Conservation (phyloP, 2,329 filamentous ascomycete species). For the Cladosporium colombiae region DNA sequence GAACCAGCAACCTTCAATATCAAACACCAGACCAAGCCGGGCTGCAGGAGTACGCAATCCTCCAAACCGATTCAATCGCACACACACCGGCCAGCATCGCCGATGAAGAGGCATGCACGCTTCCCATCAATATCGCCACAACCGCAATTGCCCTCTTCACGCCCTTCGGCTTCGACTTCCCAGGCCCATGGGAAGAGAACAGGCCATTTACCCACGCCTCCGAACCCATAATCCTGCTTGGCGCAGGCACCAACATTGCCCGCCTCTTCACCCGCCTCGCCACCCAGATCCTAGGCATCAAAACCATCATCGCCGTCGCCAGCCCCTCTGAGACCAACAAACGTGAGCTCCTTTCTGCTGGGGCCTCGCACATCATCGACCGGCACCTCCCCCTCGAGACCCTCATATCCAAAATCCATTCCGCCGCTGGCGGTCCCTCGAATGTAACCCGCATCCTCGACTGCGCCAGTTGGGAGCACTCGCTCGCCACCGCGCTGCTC, state of each 20-base stretch:
- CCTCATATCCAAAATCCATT: background rate
- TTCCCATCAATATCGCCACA: background rate
- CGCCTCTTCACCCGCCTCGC: constrained; percentile 13
- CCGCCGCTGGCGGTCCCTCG: background rate
- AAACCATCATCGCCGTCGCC: constrained; percentile 4
- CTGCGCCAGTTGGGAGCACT: constrained; percentile 3
- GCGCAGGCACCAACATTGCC: constrained; percentile 19
- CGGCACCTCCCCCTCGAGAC: background rate
- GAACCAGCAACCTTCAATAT: constrained; percentile 16
- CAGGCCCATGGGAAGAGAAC: background rate
- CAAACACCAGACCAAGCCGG: background rate
- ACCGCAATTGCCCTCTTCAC: constrained; percentile 2
- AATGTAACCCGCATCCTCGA: background rate
- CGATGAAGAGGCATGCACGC: background rate
- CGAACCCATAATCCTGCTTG: background rate
- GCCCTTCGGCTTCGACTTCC: background rate
- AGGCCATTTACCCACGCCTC: background rate
- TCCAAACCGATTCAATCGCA: background rate
- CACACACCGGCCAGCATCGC: background rate
- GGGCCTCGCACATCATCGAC: background rate
- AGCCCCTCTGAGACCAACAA: background rate
- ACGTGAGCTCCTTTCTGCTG: background rate
- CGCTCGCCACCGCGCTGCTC: background rate
- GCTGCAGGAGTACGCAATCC: background rate
- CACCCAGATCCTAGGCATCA: background rate